These are phyloP conservation scores for Kwoniella pini DNA, from an alignment of 768 basidiomycete genomes.

Conservation along the genomic window DNA sequence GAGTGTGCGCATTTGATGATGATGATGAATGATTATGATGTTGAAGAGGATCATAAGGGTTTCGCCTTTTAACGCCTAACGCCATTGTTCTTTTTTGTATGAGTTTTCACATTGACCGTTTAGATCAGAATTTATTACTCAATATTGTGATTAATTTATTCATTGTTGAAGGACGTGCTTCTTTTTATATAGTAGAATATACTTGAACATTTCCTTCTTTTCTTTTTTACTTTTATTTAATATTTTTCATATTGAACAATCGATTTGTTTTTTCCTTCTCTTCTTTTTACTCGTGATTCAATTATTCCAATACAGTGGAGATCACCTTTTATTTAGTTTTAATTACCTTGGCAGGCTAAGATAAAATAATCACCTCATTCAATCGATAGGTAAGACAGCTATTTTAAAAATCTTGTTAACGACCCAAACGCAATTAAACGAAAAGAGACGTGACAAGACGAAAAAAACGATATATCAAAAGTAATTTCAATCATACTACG, in stretches of 20 bases:
- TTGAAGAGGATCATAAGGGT: no score
- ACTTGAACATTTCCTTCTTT: background rate
- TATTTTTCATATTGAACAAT: background rate
- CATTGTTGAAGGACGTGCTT: background rate
- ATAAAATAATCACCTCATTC: slow-evolving; percentile 2
- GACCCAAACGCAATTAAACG: background rate
- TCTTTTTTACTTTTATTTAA: no score
- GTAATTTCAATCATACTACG: background rate
- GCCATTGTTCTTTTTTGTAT: no score
- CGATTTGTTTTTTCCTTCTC: background rate
- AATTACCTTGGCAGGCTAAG: slow-evolving; percentile 9
- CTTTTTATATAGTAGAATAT: background rate
- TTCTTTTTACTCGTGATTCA: background rate
- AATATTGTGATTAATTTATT: background rate
- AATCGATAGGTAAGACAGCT: background rate
- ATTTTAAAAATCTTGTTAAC: background rate
- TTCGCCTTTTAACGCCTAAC: no score
- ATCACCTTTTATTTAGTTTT: no score
- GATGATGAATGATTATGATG: no score
- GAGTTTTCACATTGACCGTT: no score
- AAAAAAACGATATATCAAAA: background rate
- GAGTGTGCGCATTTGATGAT: no score
- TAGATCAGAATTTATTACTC: background rate
- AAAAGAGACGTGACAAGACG: background rate
- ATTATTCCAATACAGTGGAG: background rate